Base-by-base conservation (phyloP, 2,329 filamentous ascomycete species). In the Zymoseptoria tritici region DNA sequence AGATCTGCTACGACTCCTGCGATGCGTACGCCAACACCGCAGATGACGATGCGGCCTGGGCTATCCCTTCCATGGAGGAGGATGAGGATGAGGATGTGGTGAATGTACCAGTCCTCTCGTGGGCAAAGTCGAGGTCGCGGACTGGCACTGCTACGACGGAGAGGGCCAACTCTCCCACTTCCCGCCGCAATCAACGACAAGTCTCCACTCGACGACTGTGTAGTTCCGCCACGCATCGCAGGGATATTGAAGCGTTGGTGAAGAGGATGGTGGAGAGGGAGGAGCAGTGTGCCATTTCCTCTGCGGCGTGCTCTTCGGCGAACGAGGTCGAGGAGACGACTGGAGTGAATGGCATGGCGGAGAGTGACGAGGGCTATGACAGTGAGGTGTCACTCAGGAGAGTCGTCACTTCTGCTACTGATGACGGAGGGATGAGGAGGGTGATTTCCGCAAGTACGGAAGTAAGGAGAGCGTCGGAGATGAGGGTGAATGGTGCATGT, bases 161-260 rank as follows among this genome's bases (percentile, higher is more conserved):
- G 16, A 11, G 36, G 4, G 29, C 54, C 36, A 26, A 3, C 22
- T 22, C 51, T 16, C 16, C 22, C 4, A 22, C 20, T 31, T 58
- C 58, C 51, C 62, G 60, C 19, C 68, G 77, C 42, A 69, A 72
- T 66, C 74, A 74, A 58, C 72, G 77, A 49, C 77, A 79, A 62
- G 66, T 69, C 22, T 75, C 72, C 65, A 72, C 72, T 31, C 71
- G 75, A 53, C 64, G 76, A 62, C 73, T 78, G 56, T 78, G 75
- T 72, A 71, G 68, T 58, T 49, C 67, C 21, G 59, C 71, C 2
- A 67, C 73, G 4, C 75, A 77, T 60, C 67, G 73, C 42, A 70
- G 71, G 22, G 76, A 78, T 64, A 75, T 79, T 52, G 72, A 74
- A 11, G 67, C 69, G 24, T 71, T 79, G 16, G 75, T 78, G 22